Evolutionary conservation across 306 rosid species (phyloP).

Genomic region (Cicer bijugum): DNA sequence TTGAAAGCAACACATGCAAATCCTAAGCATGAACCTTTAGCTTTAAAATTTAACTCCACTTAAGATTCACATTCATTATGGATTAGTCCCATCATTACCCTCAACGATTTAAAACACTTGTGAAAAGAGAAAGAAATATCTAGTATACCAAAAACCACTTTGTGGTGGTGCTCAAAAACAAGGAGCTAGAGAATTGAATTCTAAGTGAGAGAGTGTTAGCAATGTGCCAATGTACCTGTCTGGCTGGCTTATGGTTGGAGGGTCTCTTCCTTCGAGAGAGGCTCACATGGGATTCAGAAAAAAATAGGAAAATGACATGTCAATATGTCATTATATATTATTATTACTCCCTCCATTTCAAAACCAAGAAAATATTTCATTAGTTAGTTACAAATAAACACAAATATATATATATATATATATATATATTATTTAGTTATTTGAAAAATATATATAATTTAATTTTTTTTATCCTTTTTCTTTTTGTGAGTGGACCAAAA

Average conservation of each 20-base stretch:
- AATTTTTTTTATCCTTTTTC: no score
- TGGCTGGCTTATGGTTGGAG: slow-evolving; percentile 56
- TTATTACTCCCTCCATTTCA: neutral
- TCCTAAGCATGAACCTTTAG: slow-evolving; percentile 51
- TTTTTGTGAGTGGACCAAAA: no score
- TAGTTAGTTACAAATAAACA: no score
- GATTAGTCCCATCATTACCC: slow-evolving; percentile 44
- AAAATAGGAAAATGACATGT: slow-evolving; percentile 54
- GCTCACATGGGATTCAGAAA: slow-evolving; percentile 79
- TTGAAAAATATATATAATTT: no score
- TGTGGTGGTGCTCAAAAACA: slow-evolving; percentile 46
- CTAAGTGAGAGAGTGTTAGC: slow-evolving; percentile 37
- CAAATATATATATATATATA: no score
- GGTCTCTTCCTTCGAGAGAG: slow-evolving; percentile 61
- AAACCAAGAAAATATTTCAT: no score
- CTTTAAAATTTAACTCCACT: slow-evolving; percentile 56
- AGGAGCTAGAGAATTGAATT: slow-evolving; percentile 47
- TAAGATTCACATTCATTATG: slow-evolving; percentile 35
- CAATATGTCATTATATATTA: slow-evolving; percentile 44
- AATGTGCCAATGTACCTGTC: slow-evolving; percentile 36
- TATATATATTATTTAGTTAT: no score
- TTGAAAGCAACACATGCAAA: slow-evolving; percentile 55
- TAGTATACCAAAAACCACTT: slow-evolving; percentile 27
- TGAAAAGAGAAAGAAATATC: slow-evolving; percentile 27
- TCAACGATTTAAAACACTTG: slow-evolving; percentile 23